These are phyloP conservation scores for Trametes hirsuta DNA, from an alignment of 1,284 basidiomycete genomes.

Conservation along the genomic window DNA sequence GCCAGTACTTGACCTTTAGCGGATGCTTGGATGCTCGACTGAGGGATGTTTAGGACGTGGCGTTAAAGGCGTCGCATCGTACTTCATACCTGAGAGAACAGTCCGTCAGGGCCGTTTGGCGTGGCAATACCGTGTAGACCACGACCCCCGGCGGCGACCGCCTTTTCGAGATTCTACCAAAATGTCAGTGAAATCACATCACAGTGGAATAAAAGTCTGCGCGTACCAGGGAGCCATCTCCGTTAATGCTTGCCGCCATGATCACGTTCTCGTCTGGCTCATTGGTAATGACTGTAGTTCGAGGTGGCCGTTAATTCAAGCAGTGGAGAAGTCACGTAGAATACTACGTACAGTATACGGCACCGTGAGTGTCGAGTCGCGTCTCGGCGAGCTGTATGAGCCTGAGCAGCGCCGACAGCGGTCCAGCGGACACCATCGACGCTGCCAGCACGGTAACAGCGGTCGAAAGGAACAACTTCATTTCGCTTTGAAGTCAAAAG, in stretches of 20 bases:
- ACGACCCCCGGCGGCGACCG: conserved; percentile 40
- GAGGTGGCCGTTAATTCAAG: background rate
- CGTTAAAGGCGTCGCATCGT: background rate
- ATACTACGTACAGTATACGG: background rate
- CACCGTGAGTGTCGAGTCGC: background rate
- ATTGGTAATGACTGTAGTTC: conserved; percentile 24
- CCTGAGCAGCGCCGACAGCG: background rate
- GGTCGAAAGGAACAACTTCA: background rate
- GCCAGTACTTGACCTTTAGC: conserved; percentile 43
- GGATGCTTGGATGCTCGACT: conserved; percentile 46
- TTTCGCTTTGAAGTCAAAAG: background rate
- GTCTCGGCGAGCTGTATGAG: background rate
- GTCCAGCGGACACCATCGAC: background rate
- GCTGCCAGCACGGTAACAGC: background rate
- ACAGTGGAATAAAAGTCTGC: background rate
- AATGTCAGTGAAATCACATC: conserved; percentile 7
- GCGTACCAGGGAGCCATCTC: conserved; percentile 24
- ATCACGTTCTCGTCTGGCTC: conserved; percentile 24
- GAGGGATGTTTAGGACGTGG: background rate
- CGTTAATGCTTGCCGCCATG: conserved; percentile 21
- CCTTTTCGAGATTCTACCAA: conserved; percentile 17
- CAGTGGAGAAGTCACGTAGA: background rate
- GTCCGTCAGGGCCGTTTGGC: conserved; percentile 41
- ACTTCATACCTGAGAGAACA: conserved; percentile 44
- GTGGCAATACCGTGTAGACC: conserved; percentile 44